phyloP scores from a whole-genome alignment of 2,329 filamentous ascomycete genomes.

The Xylaria sp. region DNA sequence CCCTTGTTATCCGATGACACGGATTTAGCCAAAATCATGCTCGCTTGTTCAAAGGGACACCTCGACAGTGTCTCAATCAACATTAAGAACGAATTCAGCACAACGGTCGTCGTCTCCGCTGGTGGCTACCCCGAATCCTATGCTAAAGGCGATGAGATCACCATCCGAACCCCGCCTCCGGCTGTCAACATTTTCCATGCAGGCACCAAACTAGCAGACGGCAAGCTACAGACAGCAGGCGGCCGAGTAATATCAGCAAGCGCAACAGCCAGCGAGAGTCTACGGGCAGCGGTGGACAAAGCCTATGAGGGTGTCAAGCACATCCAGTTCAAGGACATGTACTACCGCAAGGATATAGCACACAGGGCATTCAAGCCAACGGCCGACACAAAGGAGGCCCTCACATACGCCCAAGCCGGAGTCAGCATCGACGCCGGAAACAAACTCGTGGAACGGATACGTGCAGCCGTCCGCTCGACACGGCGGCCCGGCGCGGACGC shows the following conservation, averaged over 20 bases:
- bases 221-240: constrained; percentile 79
- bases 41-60: constrained; percentile 81
- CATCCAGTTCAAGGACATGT: constrained; percentile 89
- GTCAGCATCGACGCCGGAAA: constrained; percentile 97
- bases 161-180: constrained; percentile 57
- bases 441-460: constrained; percentile 91
- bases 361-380: constrained; percentile 72
- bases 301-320: constrained; percentile 86
- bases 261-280: constrained; percentile 74
- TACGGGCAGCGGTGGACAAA: constrained; percentile 84
- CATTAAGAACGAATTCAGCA: constrained; percentile 77
- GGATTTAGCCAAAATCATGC: constrained; percentile 89
- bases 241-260: constrained; percentile 96
- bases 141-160: constrained; percentile 76
- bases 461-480: constrained; percentile 86
- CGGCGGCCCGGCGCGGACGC: constrained; percentile 88
- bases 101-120: constrained; percentile 93
- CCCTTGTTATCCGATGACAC: constrained; percentile 80
- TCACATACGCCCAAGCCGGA: constrained; percentile 94
- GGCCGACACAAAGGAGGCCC: constrained; percentile 58
- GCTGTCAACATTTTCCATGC: constrained; percentile 89
- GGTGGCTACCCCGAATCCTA: constrained; percentile 92
- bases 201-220: constrained; percentile 75
- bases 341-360: constrained; percentile 93
- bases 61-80: constrained; percentile 76